Evolutionary conservation across 345 rosid genomes (phyloP).

Genomic region (Murraya koenigii): DNA sequence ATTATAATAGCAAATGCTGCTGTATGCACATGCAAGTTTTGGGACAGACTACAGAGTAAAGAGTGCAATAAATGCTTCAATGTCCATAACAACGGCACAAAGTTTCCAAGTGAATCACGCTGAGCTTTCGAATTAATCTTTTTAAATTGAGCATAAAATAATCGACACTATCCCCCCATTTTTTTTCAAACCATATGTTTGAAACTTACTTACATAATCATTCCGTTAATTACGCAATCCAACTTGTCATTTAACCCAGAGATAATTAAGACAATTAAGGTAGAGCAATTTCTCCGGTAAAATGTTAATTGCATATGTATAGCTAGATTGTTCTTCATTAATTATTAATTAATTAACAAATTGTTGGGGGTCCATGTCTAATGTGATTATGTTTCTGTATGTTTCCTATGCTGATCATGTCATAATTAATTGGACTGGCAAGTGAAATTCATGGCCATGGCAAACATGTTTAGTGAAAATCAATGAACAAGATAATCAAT

Average conservation of each 20-base stretch:
- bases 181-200: not conserved
- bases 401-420: slow-evolving; percentile 35
- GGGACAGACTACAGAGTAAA: no score
- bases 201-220: not conserved
- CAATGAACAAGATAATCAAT: slow-evolving; percentile 13
- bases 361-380: slow-evolving; percentile 21
- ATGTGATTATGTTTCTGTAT: slow-evolving; percentile 33
- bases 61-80: no score
- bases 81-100: not conserved
- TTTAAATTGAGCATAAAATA: not conserved
- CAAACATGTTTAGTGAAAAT: slow-evolving; percentile 33
- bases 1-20: no score
- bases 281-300: no score
- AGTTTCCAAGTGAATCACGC: not conserved
- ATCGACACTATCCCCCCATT: not conserved
- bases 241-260: not conserved
- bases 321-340: not conserved
- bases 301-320: no score
- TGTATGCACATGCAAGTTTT: no score
- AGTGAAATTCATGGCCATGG: slow-evolving; percentile 22
- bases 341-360: not conserved
- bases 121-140: not conserved
- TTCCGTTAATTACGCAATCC: not conserved
- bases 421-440: not conserved
- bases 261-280: not conserved